These are phyloP conservation scores for Colletotrichum salicis DNA, from an alignment of 2,329 filamentous ascomycete species.

Conservation along the genomic window DNA sequence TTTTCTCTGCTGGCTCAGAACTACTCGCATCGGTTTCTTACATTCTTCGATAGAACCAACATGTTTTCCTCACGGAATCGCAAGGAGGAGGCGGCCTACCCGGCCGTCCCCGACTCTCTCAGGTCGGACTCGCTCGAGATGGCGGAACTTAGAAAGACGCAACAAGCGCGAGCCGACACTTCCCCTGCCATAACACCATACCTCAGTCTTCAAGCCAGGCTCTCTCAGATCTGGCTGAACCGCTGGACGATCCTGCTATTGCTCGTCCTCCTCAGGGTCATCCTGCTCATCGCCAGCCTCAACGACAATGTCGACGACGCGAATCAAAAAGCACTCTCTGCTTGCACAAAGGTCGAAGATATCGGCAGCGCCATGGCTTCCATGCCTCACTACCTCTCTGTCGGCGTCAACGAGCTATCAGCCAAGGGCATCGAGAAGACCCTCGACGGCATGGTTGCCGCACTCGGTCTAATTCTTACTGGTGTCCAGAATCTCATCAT, in stretches of 20 bases:
- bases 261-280: slow-evolving; percentile 82
- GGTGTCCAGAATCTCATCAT: slow-evolving; percentile 88
- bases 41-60: slow-evolving; percentile 44
- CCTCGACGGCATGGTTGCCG: slow-evolving; percentile 80
- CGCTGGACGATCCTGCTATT: slow-evolving; percentile 92
- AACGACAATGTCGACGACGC: slow-evolving; percentile 80
- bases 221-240: slow-evolving; percentile 98
- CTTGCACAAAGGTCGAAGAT: slow-evolving; percentile 92
- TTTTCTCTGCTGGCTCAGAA: slow-evolving; percentile 27
- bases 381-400: slow-evolving; percentile 94
- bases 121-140: slow-evolving; percentile 50
- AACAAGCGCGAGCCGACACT: slow-evolving; percentile 60
- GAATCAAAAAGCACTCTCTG: slow-evolving; percentile 82
- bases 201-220: slow-evolving; percentile 85
- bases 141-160: slow-evolving; percentile 44
- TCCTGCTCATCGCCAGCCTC: slow-evolving; percentile 80
- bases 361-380: slow-evolving; percentile 96
- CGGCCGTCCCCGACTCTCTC: slow-evolving; percentile 51
- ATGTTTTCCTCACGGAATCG: slow-evolving; percentile 51
- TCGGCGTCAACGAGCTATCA: slow-evolving; percentile 87
- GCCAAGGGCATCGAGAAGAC: slow-evolving; percentile 83
- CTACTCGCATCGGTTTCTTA: slow-evolving; percentile 22
- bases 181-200: slow-evolving; percentile 85
- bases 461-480: slow-evolving; percentile 82
- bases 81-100: slow-evolving; percentile 45